Percentiles rank a stretch among this genome's conserved stretches.
Evolutionary conservation across 805 yeast genomes (phyloP).

Genomic region (Yueomyces sp.): DNA sequence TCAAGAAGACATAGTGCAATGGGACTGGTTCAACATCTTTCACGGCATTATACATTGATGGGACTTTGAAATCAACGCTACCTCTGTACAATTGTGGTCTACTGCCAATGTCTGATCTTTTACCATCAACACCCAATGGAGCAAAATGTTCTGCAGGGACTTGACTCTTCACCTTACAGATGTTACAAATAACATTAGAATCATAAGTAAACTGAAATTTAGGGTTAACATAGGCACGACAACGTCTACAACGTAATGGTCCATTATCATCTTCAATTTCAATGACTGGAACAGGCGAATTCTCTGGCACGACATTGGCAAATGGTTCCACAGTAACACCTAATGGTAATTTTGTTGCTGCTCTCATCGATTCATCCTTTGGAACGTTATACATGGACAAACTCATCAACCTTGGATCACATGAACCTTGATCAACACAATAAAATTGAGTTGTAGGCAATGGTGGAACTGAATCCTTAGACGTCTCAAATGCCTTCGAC

Average conservation of each 20-base stretch:
- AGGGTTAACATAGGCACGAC: conserved; percentile 85
- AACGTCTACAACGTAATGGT: conserved; percentile 79
- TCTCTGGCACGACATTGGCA: conserved; percentile 42
- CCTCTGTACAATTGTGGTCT: conserved; percentile 58
- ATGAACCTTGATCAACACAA: conserved; percentile 70
- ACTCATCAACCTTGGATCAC: conserved; percentile 69
- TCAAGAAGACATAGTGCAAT: conserved; percentile 55
- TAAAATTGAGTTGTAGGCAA: conserved; percentile 58
- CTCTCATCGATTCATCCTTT: conserved; percentile 51
- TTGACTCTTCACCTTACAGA: conserved; percentile 66
- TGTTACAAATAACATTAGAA: conserved; percentile 63
- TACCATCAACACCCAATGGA: conserved; percentile 45
- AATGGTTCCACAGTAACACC: conserved; percentile 78
- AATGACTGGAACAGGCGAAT: conserved; percentile 43
- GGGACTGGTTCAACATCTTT: conserved; percentile 30
- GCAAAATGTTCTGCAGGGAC: conserved; percentile 57
- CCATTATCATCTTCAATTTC: conserved; percentile 19
- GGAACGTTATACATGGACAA: conserved; percentile 79
- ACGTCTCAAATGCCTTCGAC: conserved; percentile 46
- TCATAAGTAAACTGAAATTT: conserved; percentile 52
- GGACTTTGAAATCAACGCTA: conserved; percentile 75
- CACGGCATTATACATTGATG: conserved; percentile 50
- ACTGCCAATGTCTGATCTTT: conserved; percentile 41
- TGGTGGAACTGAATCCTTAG: conserved; percentile 74
- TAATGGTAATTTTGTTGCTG: conserved; percentile 62